A percentile compares a stretch with the other conserved stretches of the same genome.
These are phyloP conservation scores for Wickerhamomyces rabaulensis DNA, from an alignment of 805 yeast species.

Conservation along the genomic window DNA sequence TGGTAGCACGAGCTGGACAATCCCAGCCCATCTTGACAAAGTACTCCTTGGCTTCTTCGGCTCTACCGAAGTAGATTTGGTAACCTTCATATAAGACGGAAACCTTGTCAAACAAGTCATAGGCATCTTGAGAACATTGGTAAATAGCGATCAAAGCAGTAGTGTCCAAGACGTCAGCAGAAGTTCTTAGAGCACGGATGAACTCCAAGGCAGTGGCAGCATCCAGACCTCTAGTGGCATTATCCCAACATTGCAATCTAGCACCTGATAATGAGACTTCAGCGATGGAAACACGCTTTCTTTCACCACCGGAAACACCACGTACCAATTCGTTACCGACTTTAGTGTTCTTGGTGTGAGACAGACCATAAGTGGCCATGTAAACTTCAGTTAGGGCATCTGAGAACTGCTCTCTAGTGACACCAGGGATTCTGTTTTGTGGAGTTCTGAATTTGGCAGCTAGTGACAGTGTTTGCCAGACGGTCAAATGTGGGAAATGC, in stretches of 20 bases:
- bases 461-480: constrained; percentile 58
- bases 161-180: constrained; percentile 38
- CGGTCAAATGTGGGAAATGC: constrained; percentile 66
- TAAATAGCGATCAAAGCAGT: constrained; percentile 55
- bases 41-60: constrained; percentile 37
- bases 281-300: constrained; percentile 65
- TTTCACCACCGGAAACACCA: constrained; percentile 70
- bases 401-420: constrained; percentile 51
- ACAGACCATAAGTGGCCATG: constrained; percentile 42
- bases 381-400: constrained; percentile 47
- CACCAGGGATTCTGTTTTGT: constrained; percentile 52
- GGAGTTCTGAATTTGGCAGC: constrained; percentile 63
- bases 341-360: constrained; percentile 53
- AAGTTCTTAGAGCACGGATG: constrained; percentile 42
- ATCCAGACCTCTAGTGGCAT: constrained; percentile 56
- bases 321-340: constrained; percentile 60
- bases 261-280: constrained; percentile 47
- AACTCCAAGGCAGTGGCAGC: constrained; percentile 54
- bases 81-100: constrained; percentile 46
- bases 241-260: constrained; percentile 45
- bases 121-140: constrained; percentile 47
- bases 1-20: constrained; percentile 49
- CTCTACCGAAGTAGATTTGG: constrained; percentile 45
- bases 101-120: constrained; percentile 46
- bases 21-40: constrained; percentile 47